These are phyloP conservation scores for Microthlaspi erraticum DNA, from an alignment of 345 rosid species.

Conservation along the genomic window DNA sequence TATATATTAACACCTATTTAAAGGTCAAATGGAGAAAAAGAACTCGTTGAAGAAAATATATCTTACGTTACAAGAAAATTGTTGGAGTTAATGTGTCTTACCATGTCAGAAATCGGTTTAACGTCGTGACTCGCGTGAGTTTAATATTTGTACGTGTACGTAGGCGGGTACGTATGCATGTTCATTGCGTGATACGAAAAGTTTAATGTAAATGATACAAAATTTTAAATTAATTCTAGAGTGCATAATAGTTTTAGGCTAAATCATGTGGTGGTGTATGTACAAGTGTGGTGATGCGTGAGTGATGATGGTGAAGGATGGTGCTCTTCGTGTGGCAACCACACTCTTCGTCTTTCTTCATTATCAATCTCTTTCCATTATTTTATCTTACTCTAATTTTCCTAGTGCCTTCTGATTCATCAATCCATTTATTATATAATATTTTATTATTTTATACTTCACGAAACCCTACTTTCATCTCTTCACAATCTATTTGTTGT, in stretches of 20 bases:
- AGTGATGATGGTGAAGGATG: constrained; percentile 44
- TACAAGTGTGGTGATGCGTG: constrained; percentile 41
- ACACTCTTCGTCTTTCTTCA: constrained; percentile 48
- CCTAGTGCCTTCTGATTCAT: constrained; percentile 46
- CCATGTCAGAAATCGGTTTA: neutral
- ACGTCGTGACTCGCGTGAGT: neutral
- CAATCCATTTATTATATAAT: constrained; percentile 38
- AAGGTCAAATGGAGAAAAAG: too few species aligned
- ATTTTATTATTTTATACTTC: neutral
- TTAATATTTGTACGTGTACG: constrained; percentile 23
- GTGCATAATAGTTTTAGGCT: neutral
- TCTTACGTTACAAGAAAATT: neutral
- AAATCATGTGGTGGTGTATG: constrained; percentile 30
- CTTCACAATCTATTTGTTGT: constrained; percentile 31
- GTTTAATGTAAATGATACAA: neutral
- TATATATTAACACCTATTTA: too few species aligned
- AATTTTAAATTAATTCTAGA: neutral
- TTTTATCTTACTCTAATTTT: constrained; percentile 30
- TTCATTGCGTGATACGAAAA: neutral
- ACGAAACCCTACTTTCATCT: constrained; percentile 27
- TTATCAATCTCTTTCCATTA: constrained; percentile 32
- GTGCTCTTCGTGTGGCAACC: constrained; percentile 50
- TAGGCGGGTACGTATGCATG: constrained; percentile 41
- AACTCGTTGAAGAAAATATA: neutral
- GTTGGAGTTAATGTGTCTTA: neutral